Conservation (phyloP, 192 early-diverging fungal genomes). For the Backusella tarrabulga region DNA sequence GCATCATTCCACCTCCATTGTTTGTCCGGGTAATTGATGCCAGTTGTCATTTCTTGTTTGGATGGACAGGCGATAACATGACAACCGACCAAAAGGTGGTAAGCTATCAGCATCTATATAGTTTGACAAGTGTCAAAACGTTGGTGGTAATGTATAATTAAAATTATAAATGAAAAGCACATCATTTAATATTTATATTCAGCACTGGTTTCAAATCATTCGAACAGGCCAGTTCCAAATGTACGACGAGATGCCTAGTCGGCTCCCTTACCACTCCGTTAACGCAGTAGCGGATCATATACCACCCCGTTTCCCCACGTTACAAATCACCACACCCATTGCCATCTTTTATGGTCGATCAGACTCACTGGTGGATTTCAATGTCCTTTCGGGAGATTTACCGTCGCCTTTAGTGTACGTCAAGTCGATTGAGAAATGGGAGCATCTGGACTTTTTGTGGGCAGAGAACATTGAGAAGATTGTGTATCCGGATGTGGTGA, state of each 20-base stretch:
- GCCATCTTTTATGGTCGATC: slow-evolving; percentile 89
- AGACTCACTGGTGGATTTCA: slow-evolving; percentile 80
- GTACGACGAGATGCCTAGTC: slow-evolving; percentile 85
- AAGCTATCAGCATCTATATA: slow-evolving; percentile 85
- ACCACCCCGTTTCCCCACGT: slow-evolving; percentile 71
- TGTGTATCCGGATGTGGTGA: slow-evolving; percentile 46
- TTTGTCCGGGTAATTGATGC: slow-evolving; percentile 74
- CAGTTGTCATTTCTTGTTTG: slow-evolving; percentile 76
- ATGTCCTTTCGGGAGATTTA: slow-evolving; percentile 50
- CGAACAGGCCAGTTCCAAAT: slow-evolving; percentile 82
- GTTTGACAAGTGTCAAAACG: slow-evolving; percentile 84
- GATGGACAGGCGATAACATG: slow-evolving; percentile 72
- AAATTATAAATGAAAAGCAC: not conserved
- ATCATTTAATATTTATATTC: too few species aligned
- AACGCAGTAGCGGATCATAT: slow-evolving; percentile 53
- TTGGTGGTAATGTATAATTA: slow-evolving; percentile 64
- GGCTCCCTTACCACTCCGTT: slow-evolving; percentile 45
- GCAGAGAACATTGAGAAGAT: slow-evolving; percentile 42
- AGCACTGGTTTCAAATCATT: slow-evolving; percentile 97
- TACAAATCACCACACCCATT: slow-evolving; percentile 82
- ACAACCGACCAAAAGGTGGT: slow-evolving; percentile 72
- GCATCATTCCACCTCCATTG: slow-evolving; percentile 67
- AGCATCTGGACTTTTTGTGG: slow-evolving; percentile 69
- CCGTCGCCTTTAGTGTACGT: slow-evolving; percentile 54
- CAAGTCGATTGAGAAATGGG: slow-evolving; percentile 67